A percentile compares a stretch with the other conserved stretches of the same genome.
Conservation (phyloP, 805 yeast genomes). For the Sugiyamaella mastotermitis region DNA sequence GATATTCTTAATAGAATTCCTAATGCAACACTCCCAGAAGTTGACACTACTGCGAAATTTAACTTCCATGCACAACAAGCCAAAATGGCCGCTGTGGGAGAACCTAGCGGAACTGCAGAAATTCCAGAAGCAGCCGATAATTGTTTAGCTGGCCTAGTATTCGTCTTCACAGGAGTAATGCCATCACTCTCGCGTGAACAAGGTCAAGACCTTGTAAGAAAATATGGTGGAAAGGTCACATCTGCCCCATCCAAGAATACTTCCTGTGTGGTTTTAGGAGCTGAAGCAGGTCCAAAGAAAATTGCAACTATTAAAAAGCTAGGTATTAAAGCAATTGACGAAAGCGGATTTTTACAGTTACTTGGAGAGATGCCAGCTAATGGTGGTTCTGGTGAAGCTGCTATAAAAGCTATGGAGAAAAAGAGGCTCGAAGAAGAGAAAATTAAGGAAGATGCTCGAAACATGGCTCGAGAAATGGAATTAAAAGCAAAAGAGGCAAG, state of each 20-base stretch:
- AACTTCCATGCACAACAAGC: slow-evolving; percentile 56
- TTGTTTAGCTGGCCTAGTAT: slow-evolving; percentile 81
- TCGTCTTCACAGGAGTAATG: slow-evolving; percentile 87
- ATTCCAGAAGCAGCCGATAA: slow-evolving; percentile 81
- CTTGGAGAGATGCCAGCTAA: slow-evolving; percentile 78
- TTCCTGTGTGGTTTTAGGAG: slow-evolving; percentile 83
- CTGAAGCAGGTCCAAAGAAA: slow-evolving; percentile 96
- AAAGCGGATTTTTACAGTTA: slow-evolving; percentile 76
- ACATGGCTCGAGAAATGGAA: slow-evolving; percentile 41
- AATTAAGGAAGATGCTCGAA: slow-evolving; percentile 47
- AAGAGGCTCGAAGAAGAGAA: slow-evolving; percentile 59
- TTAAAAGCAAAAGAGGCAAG: slow-evolving; percentile 27
- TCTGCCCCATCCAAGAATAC: slow-evolving; percentile 82
- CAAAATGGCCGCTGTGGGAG: slow-evolving; percentile 24
- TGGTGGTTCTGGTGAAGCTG: slow-evolving; percentile 83
- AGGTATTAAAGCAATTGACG: slow-evolving; percentile 74
- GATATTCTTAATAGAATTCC: slow-evolving; percentile 60
- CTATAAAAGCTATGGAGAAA: slow-evolving; percentile 65
- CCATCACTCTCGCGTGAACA: slow-evolving; percentile 74
- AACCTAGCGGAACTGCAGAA: slow-evolving; percentile 29
- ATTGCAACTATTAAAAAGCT: slow-evolving; percentile 69
- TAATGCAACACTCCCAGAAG: slow-evolving; percentile 59
- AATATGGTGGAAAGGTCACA: slow-evolving; percentile 84
- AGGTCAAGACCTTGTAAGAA: slow-evolving; percentile 70
- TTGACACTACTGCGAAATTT: slow-evolving; percentile 43